phyloP scores from a whole-genome alignment of 2,329 filamentous ascomycete species.

The Aspergillus glaucus region DNA sequence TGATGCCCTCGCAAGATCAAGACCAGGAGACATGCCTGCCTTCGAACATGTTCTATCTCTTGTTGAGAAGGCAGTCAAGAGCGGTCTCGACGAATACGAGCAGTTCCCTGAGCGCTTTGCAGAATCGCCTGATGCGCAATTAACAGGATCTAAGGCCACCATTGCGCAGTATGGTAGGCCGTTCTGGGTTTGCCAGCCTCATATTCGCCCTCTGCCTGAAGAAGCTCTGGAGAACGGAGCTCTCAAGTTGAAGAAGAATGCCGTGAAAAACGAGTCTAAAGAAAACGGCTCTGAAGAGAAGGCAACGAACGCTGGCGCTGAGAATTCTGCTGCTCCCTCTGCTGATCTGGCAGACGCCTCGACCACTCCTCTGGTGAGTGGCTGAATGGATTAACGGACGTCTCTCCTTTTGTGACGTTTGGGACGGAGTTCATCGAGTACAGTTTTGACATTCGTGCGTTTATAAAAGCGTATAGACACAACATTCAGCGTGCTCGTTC shows the following conservation, averaged over 20 bases:
- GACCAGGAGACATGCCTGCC: conserved; percentile 63
- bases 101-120: conserved; percentile 34
- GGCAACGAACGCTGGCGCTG: neutral
- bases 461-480: no score
- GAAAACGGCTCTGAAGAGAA: conserved; percentile 1
- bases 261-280: conserved; percentile 12
- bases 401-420: neutral
- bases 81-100: conserved; percentile 64
- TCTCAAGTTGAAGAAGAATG: conserved; percentile 66
- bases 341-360: conserved; percentile 9
- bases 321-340: conserved; percentile 6
- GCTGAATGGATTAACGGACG: conserved; percentile 8
- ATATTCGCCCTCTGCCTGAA: conserved; percentile 76
- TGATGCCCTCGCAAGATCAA: conserved; percentile 68
- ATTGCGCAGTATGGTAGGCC: conserved; percentile 70
- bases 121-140: conserved; percentile 27
- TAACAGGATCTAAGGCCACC: conserved; percentile 49
- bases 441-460: no score
- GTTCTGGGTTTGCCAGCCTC: conserved; percentile 86
- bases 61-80: conserved; percentile 68
- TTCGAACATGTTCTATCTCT: conserved; percentile 71
- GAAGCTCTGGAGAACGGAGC: conserved; percentile 81
- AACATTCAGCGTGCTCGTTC: no score
- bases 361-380: conserved; percentile 21
- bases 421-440: no score